Percentiles rank a stretch among this genome's conserved stretches.
Evolutionary conservation across 179 eudicot genomes (phyloP).

Genomic region (Silene noctiflora): DNA sequence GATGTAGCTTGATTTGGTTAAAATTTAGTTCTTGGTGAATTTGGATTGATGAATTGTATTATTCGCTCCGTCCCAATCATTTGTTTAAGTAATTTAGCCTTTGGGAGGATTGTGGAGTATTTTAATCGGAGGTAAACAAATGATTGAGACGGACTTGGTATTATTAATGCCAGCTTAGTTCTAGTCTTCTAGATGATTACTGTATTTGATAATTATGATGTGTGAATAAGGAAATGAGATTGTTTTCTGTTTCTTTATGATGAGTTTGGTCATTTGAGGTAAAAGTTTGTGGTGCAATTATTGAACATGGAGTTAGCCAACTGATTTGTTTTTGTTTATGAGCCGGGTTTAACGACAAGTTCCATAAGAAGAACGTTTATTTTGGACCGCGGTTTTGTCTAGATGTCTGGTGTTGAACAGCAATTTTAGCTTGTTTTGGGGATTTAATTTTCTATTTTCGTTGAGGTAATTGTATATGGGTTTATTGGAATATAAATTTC

Average conservation of each 20-base stretch:
- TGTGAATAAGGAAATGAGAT: background rate
- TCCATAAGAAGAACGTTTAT: background rate
- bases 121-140: too few relatives aligned
- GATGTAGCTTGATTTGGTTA: constrained; percentile 8
- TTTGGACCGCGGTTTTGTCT: background rate
- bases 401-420: background rate
- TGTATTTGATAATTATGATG: background rate
- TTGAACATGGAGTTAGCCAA: background rate
- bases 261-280: constrained; percentile 1
- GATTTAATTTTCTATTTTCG: too few relatives aligned
- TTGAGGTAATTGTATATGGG: background rate
- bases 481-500: background rate
- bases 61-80: too few relatives aligned
- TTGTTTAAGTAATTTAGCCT: too few relatives aligned
- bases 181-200: background rate
- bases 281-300: constrained; percentile 2
- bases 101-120: too few relatives aligned
- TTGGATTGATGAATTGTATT: constrained; percentile 11
- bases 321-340: background rate
- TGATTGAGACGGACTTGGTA: background rate
- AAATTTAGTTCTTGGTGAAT: background rate
- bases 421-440: background rate
- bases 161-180: background rate
- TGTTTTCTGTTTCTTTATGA: background rate
- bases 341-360: background rate